A percentile compares a stretch with the other conserved stretches of the same genome.
Evolutionary conservation across 352 stramenopile genomes (phyloP).

Genomic region (Phytophthora kernoviae): DNA sequence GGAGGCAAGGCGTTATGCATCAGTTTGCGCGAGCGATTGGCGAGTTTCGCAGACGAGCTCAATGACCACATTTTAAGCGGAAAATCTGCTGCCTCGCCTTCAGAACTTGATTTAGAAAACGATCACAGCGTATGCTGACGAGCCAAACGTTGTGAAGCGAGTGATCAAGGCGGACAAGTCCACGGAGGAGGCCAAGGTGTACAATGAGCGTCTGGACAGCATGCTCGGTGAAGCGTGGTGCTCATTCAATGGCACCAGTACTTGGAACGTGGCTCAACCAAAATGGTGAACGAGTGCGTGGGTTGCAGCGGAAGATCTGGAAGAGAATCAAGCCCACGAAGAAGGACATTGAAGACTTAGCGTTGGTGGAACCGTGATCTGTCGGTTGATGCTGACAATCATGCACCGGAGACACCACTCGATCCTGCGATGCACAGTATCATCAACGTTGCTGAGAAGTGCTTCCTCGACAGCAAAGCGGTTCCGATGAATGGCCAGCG

Average conservation of each 20-base stretch:
- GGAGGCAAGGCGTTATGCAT: constrained; percentile 18
- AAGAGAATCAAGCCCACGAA: constrained; percentile 2
- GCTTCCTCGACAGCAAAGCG: constrained; percentile 2
- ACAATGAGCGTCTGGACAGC: constrained; percentile 18
- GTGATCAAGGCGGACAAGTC: constrained; percentile 11
- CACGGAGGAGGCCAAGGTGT: constrained; percentile 11
- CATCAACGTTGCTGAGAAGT: constrained; percentile 11
- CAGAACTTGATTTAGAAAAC: constrained; percentile 8
- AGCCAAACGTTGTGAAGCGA: constrained; percentile 20
- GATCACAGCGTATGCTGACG: constrained; percentile 1
- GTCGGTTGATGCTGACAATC: background rate
- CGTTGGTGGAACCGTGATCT: constrained; percentile 14
- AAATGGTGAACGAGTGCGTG: constrained; percentile 3
- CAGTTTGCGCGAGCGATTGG: constrained; percentile 6
- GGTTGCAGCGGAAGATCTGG: constrained; percentile 16
- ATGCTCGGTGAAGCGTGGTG: constrained; percentile 13
- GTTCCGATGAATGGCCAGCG: no score
- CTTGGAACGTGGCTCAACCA: constrained; percentile 5
- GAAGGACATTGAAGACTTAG: constrained; percentile 14
- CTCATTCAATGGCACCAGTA: constrained; percentile 12
- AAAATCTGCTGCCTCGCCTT: constrained; percentile 7
- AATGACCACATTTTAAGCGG: constrained; percentile 15
- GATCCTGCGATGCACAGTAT: constrained; percentile 9
- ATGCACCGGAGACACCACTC: constrained; percentile 1
- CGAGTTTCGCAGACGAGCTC: constrained; percentile 6